Evolutionary conservation across 2,329 filamentous ascomycete species (phyloP).

Genomic region (Pestalotiopsis sp.): DNA sequence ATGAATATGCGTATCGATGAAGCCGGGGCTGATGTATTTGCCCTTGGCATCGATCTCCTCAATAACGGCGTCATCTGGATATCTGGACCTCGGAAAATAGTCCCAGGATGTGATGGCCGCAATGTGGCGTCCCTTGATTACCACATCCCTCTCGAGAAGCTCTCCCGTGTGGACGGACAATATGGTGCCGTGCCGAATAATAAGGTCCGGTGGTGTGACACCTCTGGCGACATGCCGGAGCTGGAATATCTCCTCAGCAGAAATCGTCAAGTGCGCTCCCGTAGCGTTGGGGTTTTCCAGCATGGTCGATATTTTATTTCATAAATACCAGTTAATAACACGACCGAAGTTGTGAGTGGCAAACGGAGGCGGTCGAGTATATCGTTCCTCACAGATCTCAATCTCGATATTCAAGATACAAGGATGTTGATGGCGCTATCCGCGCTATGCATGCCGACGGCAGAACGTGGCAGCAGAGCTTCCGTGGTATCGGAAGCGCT

Average conservation of each 20-base stretch:
- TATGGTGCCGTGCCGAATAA: slow-evolving; percentile 20
- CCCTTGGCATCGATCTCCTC: slow-evolving; percentile 19
- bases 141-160: slow-evolving; percentile 20
- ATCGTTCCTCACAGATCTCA: too few species aligned
- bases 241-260: slow-evolving; percentile 19
- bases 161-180: slow-evolving; percentile 21
- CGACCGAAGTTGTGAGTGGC: not conserved
- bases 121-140: slow-evolving; percentile 22
- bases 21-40: slow-evolving; percentile 20
- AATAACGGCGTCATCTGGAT: not conserved
- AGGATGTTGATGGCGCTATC: slow-evolving; percentile 4
- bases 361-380: not conserved
- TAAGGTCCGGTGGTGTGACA: slow-evolving; percentile 16
- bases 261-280: slow-evolving; percentile 20
- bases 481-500: not conserved
- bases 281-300: slow-evolving; percentile 12
- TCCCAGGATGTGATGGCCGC: slow-evolving; percentile 23
- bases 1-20: slow-evolving; percentile 25
- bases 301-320: not conserved
- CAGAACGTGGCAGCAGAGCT: not conserved
- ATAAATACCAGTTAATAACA: not conserved
- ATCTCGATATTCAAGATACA: not conserved
- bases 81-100: slow-evolving; percentile 16
- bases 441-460: not conserved
- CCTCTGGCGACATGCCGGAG: slow-evolving; percentile 17